Evolutionary conservation across 768 basidiomycete species (phyloP).

Genomic region (Suillus plorans): DNA sequence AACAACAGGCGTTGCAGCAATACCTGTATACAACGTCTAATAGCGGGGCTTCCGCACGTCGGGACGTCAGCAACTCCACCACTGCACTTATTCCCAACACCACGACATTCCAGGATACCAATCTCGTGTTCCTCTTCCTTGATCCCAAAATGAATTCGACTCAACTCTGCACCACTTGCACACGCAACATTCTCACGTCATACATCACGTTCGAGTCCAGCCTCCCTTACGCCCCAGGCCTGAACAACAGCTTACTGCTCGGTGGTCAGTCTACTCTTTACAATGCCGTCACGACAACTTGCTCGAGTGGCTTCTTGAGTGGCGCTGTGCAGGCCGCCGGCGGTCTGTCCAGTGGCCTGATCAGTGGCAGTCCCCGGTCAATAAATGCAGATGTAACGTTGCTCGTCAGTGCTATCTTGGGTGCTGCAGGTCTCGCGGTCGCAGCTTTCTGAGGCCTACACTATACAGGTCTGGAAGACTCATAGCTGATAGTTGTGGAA

Average conservation of each 20-base stretch:
- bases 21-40: conserved; percentile 25
- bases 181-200: conserved; percentile 67
- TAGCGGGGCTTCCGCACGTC: conserved; percentile 22
- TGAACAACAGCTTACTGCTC: conserved; percentile 64
- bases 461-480: neutral
- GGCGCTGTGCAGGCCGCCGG: conserved; percentile 71
- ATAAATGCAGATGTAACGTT: conserved; percentile 26
- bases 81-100: conserved; percentile 48
- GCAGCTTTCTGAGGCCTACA: conserved; percentile 23
- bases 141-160: conserved; percentile 44
- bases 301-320: conserved; percentile 70
- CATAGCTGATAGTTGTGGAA: neutral
- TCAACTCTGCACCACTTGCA: conserved; percentile 79
- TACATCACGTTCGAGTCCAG: conserved; percentile 78
- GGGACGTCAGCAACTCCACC: conserved; percentile 30
- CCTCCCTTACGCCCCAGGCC: conserved; percentile 74
- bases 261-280: conserved; percentile 67
- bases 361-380: conserved; percentile 27
- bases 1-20: conserved; percentile 18
- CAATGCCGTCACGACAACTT: conserved; percentile 55
- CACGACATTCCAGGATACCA: conserved; percentile 51
- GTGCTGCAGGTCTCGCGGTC: conserved; percentile 33
- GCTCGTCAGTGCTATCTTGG: conserved; percentile 31
- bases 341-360: conserved; percentile 41
- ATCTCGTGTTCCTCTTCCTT: conserved; percentile 83